Conservation (phyloP, 768 basidiomycete genomes). For the Peribolospora kevripleyi region DNA sequence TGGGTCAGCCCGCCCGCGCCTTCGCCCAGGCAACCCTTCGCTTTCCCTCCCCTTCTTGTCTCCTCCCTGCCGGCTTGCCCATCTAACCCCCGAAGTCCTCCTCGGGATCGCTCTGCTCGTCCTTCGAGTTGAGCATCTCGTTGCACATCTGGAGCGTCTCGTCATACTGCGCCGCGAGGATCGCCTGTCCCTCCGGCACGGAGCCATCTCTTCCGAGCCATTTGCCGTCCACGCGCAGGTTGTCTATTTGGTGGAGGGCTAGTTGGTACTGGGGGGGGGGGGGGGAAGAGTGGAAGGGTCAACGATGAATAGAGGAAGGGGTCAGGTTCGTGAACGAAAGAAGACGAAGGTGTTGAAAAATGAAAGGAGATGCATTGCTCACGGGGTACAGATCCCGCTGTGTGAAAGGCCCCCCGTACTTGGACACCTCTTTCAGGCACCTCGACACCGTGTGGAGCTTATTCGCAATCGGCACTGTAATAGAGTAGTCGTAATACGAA, state of each 20-base stretch:
- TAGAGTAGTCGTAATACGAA: not conserved
- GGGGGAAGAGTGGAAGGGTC: not conserved
- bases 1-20: too few relatives aligned
- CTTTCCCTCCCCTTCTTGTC: too few relatives aligned
- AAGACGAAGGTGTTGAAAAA: not conserved
- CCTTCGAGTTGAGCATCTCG: too few relatives aligned
- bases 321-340: not conserved
- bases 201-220: slow-evolving; percentile 69
- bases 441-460: slow-evolving; percentile 52
- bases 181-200: slow-evolving; percentile 34
- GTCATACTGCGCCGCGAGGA: slow-evolving; percentile 6
- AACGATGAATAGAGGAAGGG: not conserved
- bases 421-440: slow-evolving; percentile 81
- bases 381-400: slow-evolving; percentile 84
- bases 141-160: slow-evolving; percentile 6
- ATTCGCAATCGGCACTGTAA: not conserved
- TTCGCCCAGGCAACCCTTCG: too few relatives aligned
- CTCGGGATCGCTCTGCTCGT: too few relatives aligned
- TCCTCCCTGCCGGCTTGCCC: too few relatives aligned
- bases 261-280: slow-evolving; percentile 57
- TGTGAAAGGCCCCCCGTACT: slow-evolving; percentile 80
- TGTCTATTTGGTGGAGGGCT: slow-evolving; percentile 83
- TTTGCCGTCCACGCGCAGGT: slow-evolving; percentile 73
- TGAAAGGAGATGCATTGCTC: slow-evolving; percentile 16
- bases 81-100: too few relatives aligned